These are phyloP conservation scores for Pistacia integerrima DNA, from an alignment of 345 rosid genomes.

Conservation along the genomic window DNA sequence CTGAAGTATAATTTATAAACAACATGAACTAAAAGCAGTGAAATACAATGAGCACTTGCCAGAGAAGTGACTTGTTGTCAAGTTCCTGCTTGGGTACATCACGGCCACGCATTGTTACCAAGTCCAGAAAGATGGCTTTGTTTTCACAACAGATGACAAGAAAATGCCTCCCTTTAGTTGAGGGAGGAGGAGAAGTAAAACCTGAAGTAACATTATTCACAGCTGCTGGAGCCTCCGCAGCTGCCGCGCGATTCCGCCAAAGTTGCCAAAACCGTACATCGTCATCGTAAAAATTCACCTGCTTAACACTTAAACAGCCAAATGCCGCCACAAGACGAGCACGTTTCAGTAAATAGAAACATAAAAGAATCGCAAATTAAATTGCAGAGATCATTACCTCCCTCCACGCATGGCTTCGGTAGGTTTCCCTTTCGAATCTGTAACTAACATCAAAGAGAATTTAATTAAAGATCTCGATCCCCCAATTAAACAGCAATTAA, in stretches of 20 bases:
- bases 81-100: conserved; percentile 98
- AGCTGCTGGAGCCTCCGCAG: conserved; percentile 94
- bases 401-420: conserved; percentile 97
- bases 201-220: conserved; percentile 79
- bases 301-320: conserved; percentile 71
- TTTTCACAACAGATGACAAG: conserved; percentile 95
- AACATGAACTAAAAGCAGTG: conserved; percentile 4
- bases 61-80: conserved; percentile 89
- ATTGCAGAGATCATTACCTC: conserved; percentile 47
- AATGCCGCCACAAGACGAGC: background rate
- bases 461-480: conserved; percentile 7
- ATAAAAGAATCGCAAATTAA: background rate
- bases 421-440: conserved; percentile 81
- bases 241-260: conserved; percentile 89
- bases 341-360: background rate
- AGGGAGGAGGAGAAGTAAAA: conserved; percentile 80
- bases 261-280: conserved; percentile 97
- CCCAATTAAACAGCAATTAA: background rate
- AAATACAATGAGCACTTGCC: conserved; percentile 45
- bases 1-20: background rate
- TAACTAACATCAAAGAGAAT: background rate
- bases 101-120: conserved; percentile 98
- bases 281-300: conserved; percentile 92
- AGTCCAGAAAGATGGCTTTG: conserved; percentile 91
- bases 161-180: conserved; percentile 95